Base-by-base conservation (phyloP, 2,329 filamentous ascomycete genomes). In the Fonsecaea monophora region DNA sequence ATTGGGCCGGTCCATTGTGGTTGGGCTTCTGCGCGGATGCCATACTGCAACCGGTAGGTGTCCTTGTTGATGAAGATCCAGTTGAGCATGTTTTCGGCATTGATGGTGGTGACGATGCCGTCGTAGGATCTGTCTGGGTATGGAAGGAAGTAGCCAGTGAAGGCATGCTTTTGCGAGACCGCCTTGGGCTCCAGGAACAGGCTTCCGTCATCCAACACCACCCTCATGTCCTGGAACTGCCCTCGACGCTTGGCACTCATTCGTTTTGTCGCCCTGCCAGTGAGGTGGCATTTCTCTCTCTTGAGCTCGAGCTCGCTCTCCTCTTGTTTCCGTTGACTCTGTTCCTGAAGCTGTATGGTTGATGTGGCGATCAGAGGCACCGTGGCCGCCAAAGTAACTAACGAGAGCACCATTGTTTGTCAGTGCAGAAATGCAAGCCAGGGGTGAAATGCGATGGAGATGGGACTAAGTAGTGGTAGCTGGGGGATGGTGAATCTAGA, bases 11-110 rank as follows among this genome's bases (percentile, higher is more conserved):
- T 86, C 67, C 90, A 81, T 77, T 96, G 90, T 32, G 82, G 85
- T 38, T 89, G 82, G 30, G 90, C 91, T 66, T 91, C 88, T 58
- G 87, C 88, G 18, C 91, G 87, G n/a, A 88, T 88, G 10, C 87
- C 87, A 74, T 89, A 88, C 70, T 83, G 85, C 25, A 90, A 70
- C 73, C 88, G 85, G 59, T 85, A 80, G 0, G 87, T 89, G 18
- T 85, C 77, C 58, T 82, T 83, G 74, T 90, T 86, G 30, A 86
- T 83, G 73, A 89, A 91, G 8, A 90, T 82, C 89, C 89, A 91
- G 71, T 90, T 90, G 64, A 91, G 75, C 78, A 61, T 89, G 84
- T 60, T 59, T 34, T 65, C 56, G 8, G 50, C 57, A 45, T 68
- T 60, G 40, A 72, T 70, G 34, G 69, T 63, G n/a, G 60, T 64